Conservation (phyloP, 768 basidiomycete species). For the Lactarius deliciosus region DNA sequence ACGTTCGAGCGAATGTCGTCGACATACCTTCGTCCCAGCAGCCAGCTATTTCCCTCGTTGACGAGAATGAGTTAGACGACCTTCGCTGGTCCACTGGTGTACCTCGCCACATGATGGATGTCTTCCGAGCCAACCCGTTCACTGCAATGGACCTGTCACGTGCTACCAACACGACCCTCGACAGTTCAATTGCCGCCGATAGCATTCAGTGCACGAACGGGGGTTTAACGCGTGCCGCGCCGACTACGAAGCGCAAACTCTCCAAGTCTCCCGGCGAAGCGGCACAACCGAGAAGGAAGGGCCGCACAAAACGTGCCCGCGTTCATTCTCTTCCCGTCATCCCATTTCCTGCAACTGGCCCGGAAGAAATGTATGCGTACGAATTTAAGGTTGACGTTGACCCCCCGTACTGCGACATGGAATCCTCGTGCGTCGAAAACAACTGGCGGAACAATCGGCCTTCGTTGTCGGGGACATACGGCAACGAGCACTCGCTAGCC, state of each 20-base stretch:
- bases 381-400: constrained; percentile 26
- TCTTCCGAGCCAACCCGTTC: constrained; percentile 29
- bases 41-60: not conserved
- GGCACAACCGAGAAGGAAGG: constrained; percentile 19
- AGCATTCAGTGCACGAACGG: not conserved
- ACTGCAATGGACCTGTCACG: not conserved
- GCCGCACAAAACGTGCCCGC: constrained; percentile 24
- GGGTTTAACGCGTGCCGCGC: not conserved
- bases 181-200: not conserved
- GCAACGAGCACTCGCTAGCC: not conserved
- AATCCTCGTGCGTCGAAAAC: not conserved
- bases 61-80: constrained; percentile 13
- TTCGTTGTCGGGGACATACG: not conserved
- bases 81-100: constrained; percentile 26
- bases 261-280: constrained; percentile 11
- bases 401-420: not conserved
- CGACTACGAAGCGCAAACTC: constrained; percentile 14
- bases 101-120: constrained; percentile 28
- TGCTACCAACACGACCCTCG: not conserved
- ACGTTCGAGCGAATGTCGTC: not conserved
- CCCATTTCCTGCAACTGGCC: constrained; percentile 28
- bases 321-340: constrained; percentile 16
- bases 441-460: constrained; percentile 3
- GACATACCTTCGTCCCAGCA: not conserved
- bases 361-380: constrained; percentile 29